Base-by-base conservation (phyloP, 257 asterid genomes). In the Petrea volubilis region DNA sequence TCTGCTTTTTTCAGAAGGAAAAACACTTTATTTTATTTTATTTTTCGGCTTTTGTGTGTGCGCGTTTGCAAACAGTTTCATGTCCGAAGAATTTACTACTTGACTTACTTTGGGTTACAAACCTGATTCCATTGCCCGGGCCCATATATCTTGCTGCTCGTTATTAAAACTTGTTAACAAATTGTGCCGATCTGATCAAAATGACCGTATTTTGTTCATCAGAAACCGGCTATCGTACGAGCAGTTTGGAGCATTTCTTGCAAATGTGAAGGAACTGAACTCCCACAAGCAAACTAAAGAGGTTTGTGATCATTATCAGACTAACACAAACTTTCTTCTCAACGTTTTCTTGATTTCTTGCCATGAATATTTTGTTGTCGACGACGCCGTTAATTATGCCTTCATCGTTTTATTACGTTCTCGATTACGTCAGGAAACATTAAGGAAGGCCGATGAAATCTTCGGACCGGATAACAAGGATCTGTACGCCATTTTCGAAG, bases 221-320 rank as follows among this genome's bases (percentile, higher is more conserved):
- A 91, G 99, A 81, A 80, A 85, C 70, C 91, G 97, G 71, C 70
- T 94, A 70, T 86, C 99, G 8, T 91, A 91, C 15, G 96, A 94
- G 84, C 97, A 91, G 81, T 94, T 94, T 62, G 93, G 98, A 17
- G 78, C 92, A n/a, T 94, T 94, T 84, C 88, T 94, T 43, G 86
- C 96, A 21, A 94, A 89, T 77, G 99, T 94, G 62, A 94, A 94
- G 91, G 97, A 91, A 18, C 81, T 94, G 55, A 94, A 91, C 69
- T 85, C 99, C 70, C 97, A 91, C 83, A 91, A 91, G 79, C 97
- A 91, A 86, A 86, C 99, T 4, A 94, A 76, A 78, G 97, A 94
- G 96, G 99, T 88, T 79, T 40, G 68, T 60, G 49, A 62, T 38
- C 23, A 3, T 21, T 0, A 21, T 1, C 55, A 10, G n/a, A 11